phyloP scores from a whole-genome alignment of 345 rosid genomes.

The Garcia nutans region DNA sequence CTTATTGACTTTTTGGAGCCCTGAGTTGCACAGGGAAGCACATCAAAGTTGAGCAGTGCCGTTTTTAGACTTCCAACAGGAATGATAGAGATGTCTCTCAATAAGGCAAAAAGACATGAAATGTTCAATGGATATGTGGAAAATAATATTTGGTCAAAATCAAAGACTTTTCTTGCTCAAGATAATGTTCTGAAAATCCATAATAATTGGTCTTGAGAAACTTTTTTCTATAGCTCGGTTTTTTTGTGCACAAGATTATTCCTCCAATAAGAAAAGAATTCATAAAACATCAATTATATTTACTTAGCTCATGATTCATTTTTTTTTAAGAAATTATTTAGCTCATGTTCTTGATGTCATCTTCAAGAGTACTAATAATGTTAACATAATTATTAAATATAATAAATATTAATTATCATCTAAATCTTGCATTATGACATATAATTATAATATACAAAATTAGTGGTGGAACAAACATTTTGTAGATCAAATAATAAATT shows the following conservation, averaged over 20 bases:
- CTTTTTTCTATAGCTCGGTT: neutral
- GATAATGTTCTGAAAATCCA: neutral
- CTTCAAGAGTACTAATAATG: neutral
- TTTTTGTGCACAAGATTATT: neutral
- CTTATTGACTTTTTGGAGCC: too few relatives aligned
- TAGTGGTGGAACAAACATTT: neutral
- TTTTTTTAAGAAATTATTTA: too few relatives aligned
- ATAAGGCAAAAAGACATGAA: neutral
- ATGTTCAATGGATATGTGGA: neutral
- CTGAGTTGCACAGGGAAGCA: neutral
- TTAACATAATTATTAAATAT: neutral
- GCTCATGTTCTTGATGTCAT: neutral
- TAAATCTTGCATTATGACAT: neutral
- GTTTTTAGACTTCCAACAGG: too few relatives aligned
- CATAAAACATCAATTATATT: neutral
- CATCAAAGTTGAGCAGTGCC: neutral
- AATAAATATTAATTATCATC: neutral
- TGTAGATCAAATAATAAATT: neutral
- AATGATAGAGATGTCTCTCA: neutral
- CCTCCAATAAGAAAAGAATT: too few relatives aligned
- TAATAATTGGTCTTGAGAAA: neutral
- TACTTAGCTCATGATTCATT: too few relatives aligned
- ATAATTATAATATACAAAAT: neutral
- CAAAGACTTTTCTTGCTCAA: neutral
- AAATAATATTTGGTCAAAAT: conserved; percentile 5